A percentile compares a stretch with the other conserved stretches of the same genome.
Evolutionary conservation across 805 yeast species (phyloP).

Genomic region (Nakazawaea ernobii): DNA sequence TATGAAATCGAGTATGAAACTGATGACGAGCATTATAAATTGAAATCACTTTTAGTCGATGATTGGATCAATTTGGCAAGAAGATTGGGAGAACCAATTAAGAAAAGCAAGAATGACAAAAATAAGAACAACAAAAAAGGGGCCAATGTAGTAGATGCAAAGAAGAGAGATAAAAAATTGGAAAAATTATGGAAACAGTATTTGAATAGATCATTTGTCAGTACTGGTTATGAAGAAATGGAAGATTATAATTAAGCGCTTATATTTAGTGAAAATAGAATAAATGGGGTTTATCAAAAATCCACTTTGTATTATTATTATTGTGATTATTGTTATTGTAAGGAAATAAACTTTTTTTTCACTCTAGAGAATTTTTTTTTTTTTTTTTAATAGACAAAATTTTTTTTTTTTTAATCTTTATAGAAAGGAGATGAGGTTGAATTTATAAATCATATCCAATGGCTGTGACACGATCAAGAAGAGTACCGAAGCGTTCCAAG

Average conservation of each 20-base stretch:
- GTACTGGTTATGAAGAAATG: slow-evolving; percentile 56
- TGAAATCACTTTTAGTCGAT: slow-evolving; percentile 51
- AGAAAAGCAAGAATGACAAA: slow-evolving; percentile 6
- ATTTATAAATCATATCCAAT: not conserved
- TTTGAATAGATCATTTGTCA: slow-evolving; percentile 54
- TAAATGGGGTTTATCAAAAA: not conserved
- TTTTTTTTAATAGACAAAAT: not conserved
- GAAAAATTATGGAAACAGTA: slow-evolving; percentile 52
- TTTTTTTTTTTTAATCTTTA: not conserved
- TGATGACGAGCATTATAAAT: slow-evolving; percentile 47
- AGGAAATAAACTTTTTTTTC: too few relatives aligned
- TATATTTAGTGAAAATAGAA: not conserved
- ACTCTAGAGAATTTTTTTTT: too few relatives aligned
- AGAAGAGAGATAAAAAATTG: slow-evolving; percentile 16
- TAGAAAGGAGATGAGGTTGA: not conserved
- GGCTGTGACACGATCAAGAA: slow-evolving; percentile 4
- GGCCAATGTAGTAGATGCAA: too few relatives aligned
- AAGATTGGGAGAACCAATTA: slow-evolving; percentile 39
- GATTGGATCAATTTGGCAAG: slow-evolving; percentile 60
- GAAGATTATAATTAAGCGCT: slow-evolving; percentile 19
- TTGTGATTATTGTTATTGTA: not conserved
- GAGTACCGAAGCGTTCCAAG: not conserved
- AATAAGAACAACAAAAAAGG: not conserved
- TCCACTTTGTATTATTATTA: too few relatives aligned
- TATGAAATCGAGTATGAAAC: slow-evolving; percentile 69